Base-by-base conservation (phyloP, 768 basidiomycete species). In the Crassisporium funariophilum region DNA sequence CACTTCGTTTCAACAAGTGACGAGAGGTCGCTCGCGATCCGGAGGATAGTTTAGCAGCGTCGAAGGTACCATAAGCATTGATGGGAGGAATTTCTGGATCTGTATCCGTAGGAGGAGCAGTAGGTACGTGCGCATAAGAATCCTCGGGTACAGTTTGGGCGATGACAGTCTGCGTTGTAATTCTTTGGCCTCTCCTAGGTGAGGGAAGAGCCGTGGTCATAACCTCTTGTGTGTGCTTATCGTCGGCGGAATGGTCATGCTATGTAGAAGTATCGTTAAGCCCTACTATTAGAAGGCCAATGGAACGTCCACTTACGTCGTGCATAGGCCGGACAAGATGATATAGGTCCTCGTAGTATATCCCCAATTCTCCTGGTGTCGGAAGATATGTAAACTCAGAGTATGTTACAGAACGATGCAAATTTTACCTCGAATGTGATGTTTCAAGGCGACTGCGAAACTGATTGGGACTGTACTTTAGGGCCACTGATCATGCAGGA, bases 281-380 rank as follows among this genome's bases (percentile, higher is more conserved):
- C n/a, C n/a, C n/a, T 16, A 29, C 21, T 36, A 29, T 11, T 39
- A 22, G 8, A 33, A 36, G 11, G 17, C 8, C 17, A n/a, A 21
- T 21, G 4, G 7, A 33, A 10, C 22, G 7, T 5, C 36, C 17
- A 53, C 71, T 37, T 47, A 81, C 79, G 19, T 77, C 69, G 55
- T 83, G 83, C 12, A 84, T 68, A 1, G 83, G 81, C 19, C 70
- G 68, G 31, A 84, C 69, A 3, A 83, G 66, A 31, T 72, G 73
- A 52, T 82, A 84, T 2, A 86, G 65, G 53, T 85, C 83, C 50
- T 81, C 76, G 52, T 81, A 83, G 50, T 80, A 81, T 22, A 82
- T 79, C 0, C 81, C 81, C 9, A 74, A 62, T 62, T 83, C 83
- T 1, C 79, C 79, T 79, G 46, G 4, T 35, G 12, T 20, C 17